Evolutionary conservation across 2,329 filamentous ascomycete genomes (phyloP), one percentile per base, ranked within the genome.

Genomic region (Podosphaera aphanis): DNA sequence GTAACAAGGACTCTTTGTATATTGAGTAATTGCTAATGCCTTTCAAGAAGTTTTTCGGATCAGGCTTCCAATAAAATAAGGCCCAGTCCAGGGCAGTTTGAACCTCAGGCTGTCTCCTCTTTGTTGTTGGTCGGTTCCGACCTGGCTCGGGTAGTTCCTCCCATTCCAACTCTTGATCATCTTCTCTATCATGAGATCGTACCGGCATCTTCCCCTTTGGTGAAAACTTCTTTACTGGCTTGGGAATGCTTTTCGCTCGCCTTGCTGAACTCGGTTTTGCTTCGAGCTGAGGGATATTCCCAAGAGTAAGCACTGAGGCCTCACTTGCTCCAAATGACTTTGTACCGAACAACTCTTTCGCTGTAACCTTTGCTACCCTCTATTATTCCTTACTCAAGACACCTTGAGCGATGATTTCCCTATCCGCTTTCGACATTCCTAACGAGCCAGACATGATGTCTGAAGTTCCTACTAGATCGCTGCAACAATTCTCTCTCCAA

Each of bases 11-110:
- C 41, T 43, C 27, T 11, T 16, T 23, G n/a, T 43, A 43, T 33
- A 43, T 43, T 6, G 41, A 20, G 41, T 43, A 43, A 15, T 43
- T 43, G 6, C 27, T 20, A 18, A 43, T 43, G 3, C 41, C 41
- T 21, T 16, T 43, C 15, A 43, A 43, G 23, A 43, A 43, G 10
- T 25, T 33, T 20, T 20, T 43, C 21, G 25, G 25, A 35, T 43
- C 25, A 1, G 41, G 41, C n/a, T 43, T 43, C 41, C 27, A 43
- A 20, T 43, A n/a, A 43, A 33, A 43, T 33, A 15, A 43, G 15
- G 25, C 11, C 25, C 41, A 43, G 16, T 43, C 25, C 3, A 43
- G 18, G 19, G 16, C 16, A n/a, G 41, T 43, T 6, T 18, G 41
- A 33, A 18, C 8, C 5, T 33, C n/a, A 33, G 41, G 23, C 15